phyloP scores from a whole-genome alignment of 176 grass and related monocot genomes.

The Aegilops tauschii region DNA sequence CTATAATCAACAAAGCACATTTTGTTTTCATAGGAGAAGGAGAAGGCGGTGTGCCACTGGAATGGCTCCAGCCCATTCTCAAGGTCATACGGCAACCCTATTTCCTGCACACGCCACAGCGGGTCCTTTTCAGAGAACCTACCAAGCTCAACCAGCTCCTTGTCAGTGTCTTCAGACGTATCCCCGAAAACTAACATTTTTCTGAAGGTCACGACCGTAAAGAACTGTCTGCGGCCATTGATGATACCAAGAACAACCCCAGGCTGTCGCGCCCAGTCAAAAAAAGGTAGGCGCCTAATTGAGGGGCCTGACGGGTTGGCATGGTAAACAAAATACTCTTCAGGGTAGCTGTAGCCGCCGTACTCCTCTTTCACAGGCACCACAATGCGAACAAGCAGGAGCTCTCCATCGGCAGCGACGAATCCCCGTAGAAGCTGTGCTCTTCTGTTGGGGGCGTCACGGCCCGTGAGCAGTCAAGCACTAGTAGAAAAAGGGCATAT shows the following conservation, averaged over 20 bases:
- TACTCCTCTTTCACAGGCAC: neutral
- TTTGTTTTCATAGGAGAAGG: neutral
- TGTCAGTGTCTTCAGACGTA: neutral
- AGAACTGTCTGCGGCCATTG: neutral
- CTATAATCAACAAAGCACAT: neutral
- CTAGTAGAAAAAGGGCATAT: too few species aligned
- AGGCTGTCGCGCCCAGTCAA: neutral
- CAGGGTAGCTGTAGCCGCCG: neutral
- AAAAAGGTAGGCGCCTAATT: neutral
- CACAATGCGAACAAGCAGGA: neutral
- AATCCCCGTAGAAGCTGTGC: neutral
- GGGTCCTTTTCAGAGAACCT: neutral
- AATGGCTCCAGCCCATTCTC: neutral
- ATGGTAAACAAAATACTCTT: neutral
- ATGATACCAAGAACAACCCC: neutral
- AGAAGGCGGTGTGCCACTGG: neutral
- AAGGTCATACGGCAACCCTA: neutral
- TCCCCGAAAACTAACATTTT: neutral
- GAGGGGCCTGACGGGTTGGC: neutral
- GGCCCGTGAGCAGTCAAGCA: neutral
- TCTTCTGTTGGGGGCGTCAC: neutral
- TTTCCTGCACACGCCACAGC: neutral
- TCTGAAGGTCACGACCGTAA: neutral
- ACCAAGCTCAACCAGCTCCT: neutral
- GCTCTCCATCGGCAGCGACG: neutral